Evolutionary conservation across 768 basidiomycete genomes (phyloP).

Genomic region (Termitomyces bulborhizus): DNA sequence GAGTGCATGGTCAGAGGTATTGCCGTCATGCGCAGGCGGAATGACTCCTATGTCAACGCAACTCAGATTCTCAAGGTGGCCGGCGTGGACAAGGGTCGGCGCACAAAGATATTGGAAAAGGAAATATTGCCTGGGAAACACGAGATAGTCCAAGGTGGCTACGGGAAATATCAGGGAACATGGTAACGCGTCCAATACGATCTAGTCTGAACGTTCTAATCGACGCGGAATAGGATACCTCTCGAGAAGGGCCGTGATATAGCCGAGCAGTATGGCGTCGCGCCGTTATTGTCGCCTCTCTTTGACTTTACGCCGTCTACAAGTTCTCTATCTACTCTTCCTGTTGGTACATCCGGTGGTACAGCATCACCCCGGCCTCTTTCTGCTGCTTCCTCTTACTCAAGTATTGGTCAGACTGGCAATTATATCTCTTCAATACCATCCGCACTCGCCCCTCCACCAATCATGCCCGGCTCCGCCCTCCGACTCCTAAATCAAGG

Average conservation of each 20-base stretch:
- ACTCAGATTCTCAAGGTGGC: conserved; percentile 99
- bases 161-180: conserved; percentile 98
- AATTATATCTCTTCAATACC: conserved; percentile 39
- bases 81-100: conserved; percentile 92
- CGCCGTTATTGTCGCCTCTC: conserved; percentile 78
- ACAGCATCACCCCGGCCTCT: conserved; percentile 55
- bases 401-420: conserved; percentile 40
- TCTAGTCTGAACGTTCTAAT: not conserved
- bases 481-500: conserved; percentile 81
- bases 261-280: conserved; percentile 87
- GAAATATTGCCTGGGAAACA: conserved; percentile 94
- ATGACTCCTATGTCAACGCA: conserved; percentile 95
- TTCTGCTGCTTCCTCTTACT: conserved; percentile 65
- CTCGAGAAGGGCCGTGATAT: conserved; percentile 92
- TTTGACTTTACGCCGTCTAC: conserved; percentile 89
- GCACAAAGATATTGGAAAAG: conserved; percentile 96
- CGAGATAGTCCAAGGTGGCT: conserved; percentile 98
- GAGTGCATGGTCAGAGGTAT: conserved; percentile 98
- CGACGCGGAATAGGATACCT: conserved; percentile 68
- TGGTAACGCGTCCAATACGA: conserved; percentile 53
- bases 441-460: conserved; percentile 66
- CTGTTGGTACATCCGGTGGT: conserved; percentile 42
- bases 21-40: conserved; percentile 94
- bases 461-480: conserved; percentile 84
- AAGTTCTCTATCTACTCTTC: conserved; percentile 62